Evolutionary conservation across 2,329 filamentous ascomycete species (phyloP).

Genomic region (Nemania abortiva): DNA sequence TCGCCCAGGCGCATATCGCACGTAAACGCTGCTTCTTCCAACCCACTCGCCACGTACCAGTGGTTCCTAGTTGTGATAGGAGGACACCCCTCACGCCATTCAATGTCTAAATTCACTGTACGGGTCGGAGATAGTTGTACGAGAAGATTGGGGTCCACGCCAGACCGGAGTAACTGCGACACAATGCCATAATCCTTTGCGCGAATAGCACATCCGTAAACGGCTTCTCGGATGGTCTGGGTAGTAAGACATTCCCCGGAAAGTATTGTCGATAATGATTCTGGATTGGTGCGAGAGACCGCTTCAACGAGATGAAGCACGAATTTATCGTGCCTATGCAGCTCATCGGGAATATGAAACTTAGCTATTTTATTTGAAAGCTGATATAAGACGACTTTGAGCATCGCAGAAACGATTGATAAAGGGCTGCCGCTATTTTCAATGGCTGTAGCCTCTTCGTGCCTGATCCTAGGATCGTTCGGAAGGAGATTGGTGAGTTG

Average conservation of each 20-base stretch:
- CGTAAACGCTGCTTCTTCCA: constrained; percentile 8
- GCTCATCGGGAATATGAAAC: too few relatives aligned
- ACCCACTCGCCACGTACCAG: not conserved
- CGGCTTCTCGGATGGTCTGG: constrained; percentile 2
- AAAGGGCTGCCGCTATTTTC: not conserved
- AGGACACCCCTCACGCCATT: not conserved
- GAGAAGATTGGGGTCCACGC: not conserved
- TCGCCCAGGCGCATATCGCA: constrained; percentile 3
- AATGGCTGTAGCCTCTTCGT: not conserved
- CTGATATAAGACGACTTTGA: constrained; percentile 15
- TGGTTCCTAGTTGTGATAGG: not conserved
- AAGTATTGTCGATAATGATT: not conserved
- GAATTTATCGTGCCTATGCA: not conserved
- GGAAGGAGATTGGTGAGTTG: not conserved
- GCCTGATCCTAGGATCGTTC: not conserved
- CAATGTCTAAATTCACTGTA: too few relatives aligned
- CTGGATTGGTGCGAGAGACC: constrained; percentile 2
- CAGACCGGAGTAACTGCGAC: constrained; percentile 1
- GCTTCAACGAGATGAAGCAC: constrained; percentile 11
- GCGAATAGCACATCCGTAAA: constrained; percentile 8
- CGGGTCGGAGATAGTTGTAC: too few relatives aligned
- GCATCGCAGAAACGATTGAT: not conserved
- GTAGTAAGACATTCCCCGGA: not conserved
- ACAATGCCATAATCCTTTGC: constrained; percentile 4
- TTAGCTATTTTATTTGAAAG: constrained; percentile 18